A percentile compares a stretch with the other conserved stretches of the same genome.
Evolutionary conservation across 495 filamentous ascomycete species (phyloP).

Genomic region (Sporormia fimetaria): DNA sequence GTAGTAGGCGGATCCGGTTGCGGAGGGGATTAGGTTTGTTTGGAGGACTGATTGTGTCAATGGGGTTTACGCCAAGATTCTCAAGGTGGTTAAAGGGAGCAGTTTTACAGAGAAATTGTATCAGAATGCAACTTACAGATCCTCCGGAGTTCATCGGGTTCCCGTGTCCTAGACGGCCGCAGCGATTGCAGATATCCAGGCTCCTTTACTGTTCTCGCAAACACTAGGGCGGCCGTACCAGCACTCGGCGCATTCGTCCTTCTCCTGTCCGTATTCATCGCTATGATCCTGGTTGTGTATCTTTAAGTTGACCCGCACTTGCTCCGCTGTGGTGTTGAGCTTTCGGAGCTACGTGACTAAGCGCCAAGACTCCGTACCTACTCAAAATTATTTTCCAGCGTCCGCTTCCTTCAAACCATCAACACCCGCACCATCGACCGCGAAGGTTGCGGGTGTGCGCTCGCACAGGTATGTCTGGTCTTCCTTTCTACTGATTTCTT

Average conservation of each 20-base stretch:
- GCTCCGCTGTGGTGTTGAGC: too few species aligned
- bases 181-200: slow-evolving; percentile 34
- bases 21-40: slow-evolving; percentile 84
- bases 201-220: slow-evolving; percentile 35
- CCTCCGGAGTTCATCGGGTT: slow-evolving; percentile 57
- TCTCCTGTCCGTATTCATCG: slow-evolving; percentile 68
- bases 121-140: slow-evolving; percentile 53
- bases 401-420: slow-evolving; percentile 1
- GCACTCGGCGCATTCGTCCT: slow-evolving; percentile 80
- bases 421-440: too few species aligned
- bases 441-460: too few species aligned
- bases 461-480: slow-evolving; percentile 14
- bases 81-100: slow-evolving; percentile 20
- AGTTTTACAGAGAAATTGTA: slow-evolving; percentile 1
- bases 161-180: slow-evolving; percentile 39
- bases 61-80: not conserved
- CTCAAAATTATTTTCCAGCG: too few species aligned
- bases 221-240: slow-evolving; percentile 66
- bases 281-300: not conserved
- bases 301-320: slow-evolving; percentile 9
- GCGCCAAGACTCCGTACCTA: too few species aligned
- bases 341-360: too few species aligned
- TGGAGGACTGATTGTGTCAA: slow-evolving; percentile 55
- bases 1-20: slow-evolving; percentile 86
- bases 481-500: slow-evolving; percentile 23